A percentile compares a stretch with the other conserved stretches of the same genome.
These are phyloP conservation scores for Gaeumannomyces sp. DNA, from an alignment of 2,329 filamentous ascomycete species.

Conservation along the genomic window DNA sequence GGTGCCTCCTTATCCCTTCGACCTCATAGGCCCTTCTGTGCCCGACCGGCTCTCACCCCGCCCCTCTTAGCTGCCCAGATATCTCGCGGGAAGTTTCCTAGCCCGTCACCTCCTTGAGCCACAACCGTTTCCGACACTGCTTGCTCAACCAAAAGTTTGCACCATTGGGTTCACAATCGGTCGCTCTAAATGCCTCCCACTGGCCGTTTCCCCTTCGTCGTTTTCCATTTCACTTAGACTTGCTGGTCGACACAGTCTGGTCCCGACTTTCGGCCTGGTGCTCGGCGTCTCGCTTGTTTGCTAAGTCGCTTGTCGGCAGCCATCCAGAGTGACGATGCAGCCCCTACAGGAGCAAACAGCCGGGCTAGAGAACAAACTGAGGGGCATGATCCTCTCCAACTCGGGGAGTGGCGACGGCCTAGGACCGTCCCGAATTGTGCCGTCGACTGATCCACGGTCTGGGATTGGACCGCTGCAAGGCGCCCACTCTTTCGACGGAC, in stretches of 20 bases:
- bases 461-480: background rate
- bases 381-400: constrained; percentile 9
- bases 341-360: background rate
- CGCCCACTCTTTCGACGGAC: background rate
- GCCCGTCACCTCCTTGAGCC: background rate
- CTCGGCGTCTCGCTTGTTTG: background rate
- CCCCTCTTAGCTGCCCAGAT: background rate
- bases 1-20: background rate
- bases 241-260: no score
- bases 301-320: background rate
- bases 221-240: background rate
- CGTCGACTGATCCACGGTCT: background rate
- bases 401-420: constrained; percentile 1
- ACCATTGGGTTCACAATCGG: no score
- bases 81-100: background rate
- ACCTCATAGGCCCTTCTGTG: background rate
- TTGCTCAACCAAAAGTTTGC: background rate
- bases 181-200: background rate
- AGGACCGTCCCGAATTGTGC: background rate
- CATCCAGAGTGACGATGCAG: constrained; percentile 3
- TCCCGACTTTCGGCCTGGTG: no score
- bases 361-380: constrained; percentile 6
- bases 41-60: no score
- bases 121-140: background rate
- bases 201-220: background rate